Evolutionary conservation across 78 protist genomes (phyloP), one percentile per base, ranked within the genome.

Genomic region (Carpediemonas membranifera): DNA sequence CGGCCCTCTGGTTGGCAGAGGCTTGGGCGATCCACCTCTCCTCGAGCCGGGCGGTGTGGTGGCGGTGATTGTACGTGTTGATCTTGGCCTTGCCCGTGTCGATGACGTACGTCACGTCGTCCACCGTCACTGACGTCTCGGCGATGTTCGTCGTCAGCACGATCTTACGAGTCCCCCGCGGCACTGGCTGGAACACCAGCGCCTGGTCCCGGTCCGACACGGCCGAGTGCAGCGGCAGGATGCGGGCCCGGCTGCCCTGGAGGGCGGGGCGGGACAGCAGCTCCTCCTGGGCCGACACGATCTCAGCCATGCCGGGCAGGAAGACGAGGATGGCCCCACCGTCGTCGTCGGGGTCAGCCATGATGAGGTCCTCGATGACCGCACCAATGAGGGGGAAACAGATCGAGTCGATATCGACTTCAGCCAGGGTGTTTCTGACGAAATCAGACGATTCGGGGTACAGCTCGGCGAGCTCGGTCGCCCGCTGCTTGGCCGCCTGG

Each of bases 51-150:
- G 37, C 66, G n/a, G 24, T 30, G 37, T 33, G 9, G 19, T n/a
- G 7, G 15, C 18, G n/a, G 31, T 35, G 51, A 61, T 61, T 28
- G 53, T 18, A 61, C 25, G 44, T 30, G 25, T 61, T 61, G 9
- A 91, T 95, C 77, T 95, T 94, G 16, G 88, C 36, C 36, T 95
- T 91, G 5, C 99, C 99, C 1, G 98, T 94, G 59, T 97, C 99
- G 37, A 97, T 80, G 35, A 97, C 99, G 51, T 77, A 95, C 27
- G 90, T 95, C 30, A 97, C 84, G 39, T 98, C 99, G 28, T 93
- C 98, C 64, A 97, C 95, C 27, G 99, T 97, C 59, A 97, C 76
- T 3, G 98, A 93, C 11, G 99, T 97, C 72, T 97, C 99, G 1
- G 99, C 98, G 34, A 97, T 93, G 83, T 95, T 94, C 25, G 99